A percentile compares a stretch with the other conserved stretches of the same genome.
phyloP scores from a whole-genome alignment of 805 yeast species.

The Suhomyces pyralidae region DNA sequence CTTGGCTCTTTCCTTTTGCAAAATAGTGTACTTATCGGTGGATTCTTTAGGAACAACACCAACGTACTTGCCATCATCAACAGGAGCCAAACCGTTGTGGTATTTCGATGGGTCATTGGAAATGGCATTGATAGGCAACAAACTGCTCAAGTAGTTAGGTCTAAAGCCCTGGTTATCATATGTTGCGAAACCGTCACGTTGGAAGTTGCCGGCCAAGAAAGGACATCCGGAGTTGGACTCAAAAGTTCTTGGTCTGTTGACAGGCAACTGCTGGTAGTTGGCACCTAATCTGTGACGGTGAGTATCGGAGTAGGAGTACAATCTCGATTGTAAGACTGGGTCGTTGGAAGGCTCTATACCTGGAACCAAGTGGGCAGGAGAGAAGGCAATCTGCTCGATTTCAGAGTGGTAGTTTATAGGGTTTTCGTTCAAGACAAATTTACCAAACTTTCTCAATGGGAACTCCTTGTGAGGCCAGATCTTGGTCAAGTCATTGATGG shows the following conservation, averaged over 20 bases:
- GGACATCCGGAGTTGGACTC: slow-evolving; percentile 23
- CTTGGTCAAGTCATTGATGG: slow-evolving; percentile 54
- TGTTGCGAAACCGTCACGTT: slow-evolving; percentile 20
- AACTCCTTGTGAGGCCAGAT: slow-evolving; percentile 87
- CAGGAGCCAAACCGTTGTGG: slow-evolving; percentile 19
- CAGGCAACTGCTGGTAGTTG: slow-evolving; percentile 83
- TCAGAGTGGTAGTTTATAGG: slow-evolving; percentile 87
- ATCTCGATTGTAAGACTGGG: slow-evolving; percentile 78
- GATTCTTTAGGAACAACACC: slow-evolving; percentile 31
- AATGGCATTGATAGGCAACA: slow-evolving; percentile 28
- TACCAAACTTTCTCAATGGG: slow-evolving; percentile 86
- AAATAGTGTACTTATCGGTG: slow-evolving; percentile 21
- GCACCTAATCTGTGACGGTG: slow-evolving; percentile 79
- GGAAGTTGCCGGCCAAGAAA: slow-evolving; percentile 25
- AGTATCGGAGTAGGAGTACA: slow-evolving; percentile 81
- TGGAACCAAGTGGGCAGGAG: slow-evolving; percentile 83
- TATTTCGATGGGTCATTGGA: slow-evolving; percentile 16
- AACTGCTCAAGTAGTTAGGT: slow-evolving; percentile 52
- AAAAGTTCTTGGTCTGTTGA: slow-evolving; percentile 48
- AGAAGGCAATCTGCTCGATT: slow-evolving; percentile 80
- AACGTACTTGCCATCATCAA: slow-evolving; percentile 21
- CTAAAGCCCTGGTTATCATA: slow-evolving; percentile 37
- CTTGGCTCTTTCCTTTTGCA: slow-evolving; percentile 27
- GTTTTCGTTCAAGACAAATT: slow-evolving; percentile 73
- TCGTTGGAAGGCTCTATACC: slow-evolving; percentile 81